phyloP scores from a whole-genome alignment of 768 basidiomycete species.

The Galerina marginata region DNA sequence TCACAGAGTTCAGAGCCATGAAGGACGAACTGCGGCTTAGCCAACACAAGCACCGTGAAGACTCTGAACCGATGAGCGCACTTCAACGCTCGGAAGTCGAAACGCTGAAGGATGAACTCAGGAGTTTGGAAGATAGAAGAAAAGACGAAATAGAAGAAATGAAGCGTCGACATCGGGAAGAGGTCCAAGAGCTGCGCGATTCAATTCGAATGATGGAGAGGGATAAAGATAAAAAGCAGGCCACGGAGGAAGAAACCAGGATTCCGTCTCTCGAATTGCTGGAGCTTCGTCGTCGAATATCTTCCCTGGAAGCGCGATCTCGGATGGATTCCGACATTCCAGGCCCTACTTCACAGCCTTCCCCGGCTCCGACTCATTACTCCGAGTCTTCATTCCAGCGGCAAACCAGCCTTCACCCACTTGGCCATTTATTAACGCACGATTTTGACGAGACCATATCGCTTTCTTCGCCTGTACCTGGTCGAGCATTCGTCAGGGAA shows the following conservation, averaged over 20 bases:
- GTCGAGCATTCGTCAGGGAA: constrained; percentile 11
- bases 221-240: constrained; percentile 10
- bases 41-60: constrained; percentile 13
- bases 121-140: constrained; percentile 1
- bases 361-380: constrained; percentile 4
- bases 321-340: constrained; percentile 1
- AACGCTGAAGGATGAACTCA: constrained; percentile 13
- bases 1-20: constrained; percentile 22
- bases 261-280: constrained; percentile 13
- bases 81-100: constrained; percentile 14
- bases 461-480: constrained; percentile 2
- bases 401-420: constrained; percentile 12
- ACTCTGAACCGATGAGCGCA: constrained; percentile 12
- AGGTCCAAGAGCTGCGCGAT: constrained; percentile 12
- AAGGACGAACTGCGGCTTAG: constrained; percentile 21
- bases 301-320: constrained; percentile 14
- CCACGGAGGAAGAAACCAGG: constrained; percentile 5
- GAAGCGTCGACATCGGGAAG: constrained; percentile 14
- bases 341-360: constrained; percentile 3
- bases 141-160: constrained; percentile 14
- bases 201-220: constrained; percentile 9
- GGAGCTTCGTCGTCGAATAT: constrained; percentile 21
- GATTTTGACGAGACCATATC: constrained; percentile 13
- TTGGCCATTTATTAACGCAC: constrained; percentile 15
- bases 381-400: constrained; percentile 6